These are phyloP conservation scores for Calonectria naviculata DNA, from an alignment of 2,329 filamentous ascomycete species.

Conservation along the genomic window DNA sequence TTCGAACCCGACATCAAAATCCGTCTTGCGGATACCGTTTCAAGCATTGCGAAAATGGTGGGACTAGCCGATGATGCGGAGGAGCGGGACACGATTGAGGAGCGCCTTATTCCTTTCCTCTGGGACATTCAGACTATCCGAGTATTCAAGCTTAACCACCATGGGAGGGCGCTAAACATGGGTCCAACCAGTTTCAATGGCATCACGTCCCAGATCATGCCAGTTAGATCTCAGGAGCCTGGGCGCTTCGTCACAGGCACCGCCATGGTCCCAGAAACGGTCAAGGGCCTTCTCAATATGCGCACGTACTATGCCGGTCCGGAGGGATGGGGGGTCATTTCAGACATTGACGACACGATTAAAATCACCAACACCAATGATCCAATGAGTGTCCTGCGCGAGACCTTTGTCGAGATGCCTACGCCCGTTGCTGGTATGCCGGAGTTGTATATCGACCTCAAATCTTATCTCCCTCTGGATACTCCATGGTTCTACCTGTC, in stretches of 20 bases:
- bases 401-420: constrained; percentile 84
- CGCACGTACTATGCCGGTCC: constrained; percentile 80
- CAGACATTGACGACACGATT: constrained; percentile 95
- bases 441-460: constrained; percentile 78
- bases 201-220: constrained; percentile 73
- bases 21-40: constrained; percentile 75
- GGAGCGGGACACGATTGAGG: constrained; percentile 69
- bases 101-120: constrained; percentile 81
- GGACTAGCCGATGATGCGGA: constrained; percentile 72
- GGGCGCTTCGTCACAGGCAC: constrained; percentile 59
- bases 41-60: constrained; percentile 75
- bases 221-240: constrained; percentile 58
- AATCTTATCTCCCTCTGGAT: constrained; percentile 60
- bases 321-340: constrained; percentile 87
- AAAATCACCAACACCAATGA: constrained; percentile 88
- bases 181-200: constrained; percentile 80
- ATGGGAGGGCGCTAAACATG: constrained; percentile 61
- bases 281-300: constrained; percentile 69
- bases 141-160: constrained; percentile 72
- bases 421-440: constrained; percentile 84
- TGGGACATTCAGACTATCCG: constrained; percentile 79
- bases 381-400: constrained; percentile 81
- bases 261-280: constrained; percentile 62
- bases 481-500: constrained; percentile 94
- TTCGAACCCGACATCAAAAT: constrained; percentile 79